Base-by-base conservation (phyloP, 2,329 filamentous ascomycete species). In the Colletotrichum australisinense region DNA sequence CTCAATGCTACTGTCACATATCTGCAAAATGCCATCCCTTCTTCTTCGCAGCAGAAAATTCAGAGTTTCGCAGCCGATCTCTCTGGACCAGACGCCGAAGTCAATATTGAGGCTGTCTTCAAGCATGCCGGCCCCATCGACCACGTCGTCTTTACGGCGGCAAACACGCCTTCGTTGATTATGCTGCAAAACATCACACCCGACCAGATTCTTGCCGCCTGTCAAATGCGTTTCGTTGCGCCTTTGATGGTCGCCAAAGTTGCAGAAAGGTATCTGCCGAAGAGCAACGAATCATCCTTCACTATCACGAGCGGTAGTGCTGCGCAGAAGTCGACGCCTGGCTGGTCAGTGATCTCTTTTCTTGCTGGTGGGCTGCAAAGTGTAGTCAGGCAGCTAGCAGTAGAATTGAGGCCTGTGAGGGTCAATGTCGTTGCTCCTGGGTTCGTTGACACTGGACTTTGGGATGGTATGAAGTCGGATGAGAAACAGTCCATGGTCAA, bases 101-200 rank as follows among this genome's bases (percentile, higher is more conserved):
- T 78, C 1, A 87, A 88, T 72, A 80, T 92, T 28, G 87, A 92
- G 75, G 46, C 19, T n/a, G 69, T 58, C 7, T 72, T 72, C 49
- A n/a, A 58, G 19, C 49, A 63, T 24, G 64, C 56, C 14, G 69
- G 59, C 16, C 24, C 35, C 2, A 72, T 80, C 59, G 76, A 69
- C 73, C 90, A 92, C 76, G 84, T 92, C 30, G 81, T 90, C 46
- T 88, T 85, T 80, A 91, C 89, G 0, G 90, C 90, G 0, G 90
- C 86, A 14, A 86, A 88, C 72, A 74, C 81, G 12, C 80, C 78
- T 12, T 64, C 81, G 2, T 77, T 70, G 11, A 70, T 60, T 22
- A 70, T 67, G 3, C 75, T 91, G 3, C 67, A 78, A 5, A 83
- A 87, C 0, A 76, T 87, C 28, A 83, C 79, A 0, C 77, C 87